Evolutionary conservation across 495 filamentous ascomycete species (phyloP).

Genomic region (Pseudomonodictys pantanalensis): DNA sequence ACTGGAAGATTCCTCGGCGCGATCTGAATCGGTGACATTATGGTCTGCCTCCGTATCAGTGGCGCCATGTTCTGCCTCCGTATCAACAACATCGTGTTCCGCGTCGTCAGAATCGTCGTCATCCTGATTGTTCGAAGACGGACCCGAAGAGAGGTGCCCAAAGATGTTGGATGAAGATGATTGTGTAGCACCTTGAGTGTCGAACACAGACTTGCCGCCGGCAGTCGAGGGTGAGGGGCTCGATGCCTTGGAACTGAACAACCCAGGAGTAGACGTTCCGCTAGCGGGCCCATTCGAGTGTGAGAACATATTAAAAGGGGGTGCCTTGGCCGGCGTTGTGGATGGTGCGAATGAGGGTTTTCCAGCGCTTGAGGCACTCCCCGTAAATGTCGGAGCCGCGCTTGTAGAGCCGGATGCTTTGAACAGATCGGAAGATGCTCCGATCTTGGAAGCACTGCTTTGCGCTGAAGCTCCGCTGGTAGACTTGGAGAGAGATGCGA

Average conservation of each 20-base stretch:
- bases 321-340: no score
- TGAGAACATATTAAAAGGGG: background rate
- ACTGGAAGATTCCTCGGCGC: background rate
- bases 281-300: background rate
- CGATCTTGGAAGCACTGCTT: no score
- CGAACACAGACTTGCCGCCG: conserved; percentile 22
- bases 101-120: conserved; percentile 1
- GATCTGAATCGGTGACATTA: background rate
- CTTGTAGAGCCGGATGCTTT: no score
- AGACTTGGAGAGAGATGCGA: background rate
- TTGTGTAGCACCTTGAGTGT: background rate
- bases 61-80: background rate
- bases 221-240: conserved; percentile 19
- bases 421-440: background rate
- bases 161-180: conserved; percentile 17
- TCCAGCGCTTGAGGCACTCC: no score
- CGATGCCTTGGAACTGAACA: conserved; percentile 1
- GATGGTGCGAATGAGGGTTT: no score
- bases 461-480: conserved; percentile 1
- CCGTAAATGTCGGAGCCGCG: no score
- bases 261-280: background rate
- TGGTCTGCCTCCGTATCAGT: background rate
- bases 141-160: conserved; percentile 21
- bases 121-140: conserved; percentile 15
- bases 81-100: conserved; percentile 16